These are phyloP conservation scores for Trichoderma breve DNA, from an alignment of 2,329 filamentous ascomycete species.

Conservation along the genomic window DNA sequence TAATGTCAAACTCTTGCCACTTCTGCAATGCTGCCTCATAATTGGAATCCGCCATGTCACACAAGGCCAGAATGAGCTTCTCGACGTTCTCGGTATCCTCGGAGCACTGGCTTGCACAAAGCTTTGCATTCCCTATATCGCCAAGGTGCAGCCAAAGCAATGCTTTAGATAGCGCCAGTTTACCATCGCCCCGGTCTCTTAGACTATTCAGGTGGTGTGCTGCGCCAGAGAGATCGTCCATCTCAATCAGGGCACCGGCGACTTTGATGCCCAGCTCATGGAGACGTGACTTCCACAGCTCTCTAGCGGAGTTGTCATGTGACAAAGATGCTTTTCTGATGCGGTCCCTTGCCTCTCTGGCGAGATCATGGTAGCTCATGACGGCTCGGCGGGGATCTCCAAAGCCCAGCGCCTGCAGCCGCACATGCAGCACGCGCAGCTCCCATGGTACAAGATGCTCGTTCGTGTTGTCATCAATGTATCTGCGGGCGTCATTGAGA, in stretches of 20 bases:
- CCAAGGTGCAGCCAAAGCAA: conserved; percentile 78
- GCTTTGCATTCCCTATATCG: conserved; percentile 65
- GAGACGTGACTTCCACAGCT: conserved; percentile 70
- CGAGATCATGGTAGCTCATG: conserved; percentile 88
- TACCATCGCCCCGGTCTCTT: conserved; percentile 37
- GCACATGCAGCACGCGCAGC: conserved; percentile 76
- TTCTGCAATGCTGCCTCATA: conserved; percentile 61
- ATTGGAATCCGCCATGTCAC: conserved; percentile 74
- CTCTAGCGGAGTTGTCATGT: conserved; percentile 53
- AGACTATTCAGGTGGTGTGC: conserved; percentile 68
- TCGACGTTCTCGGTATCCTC: conserved; percentile 37
- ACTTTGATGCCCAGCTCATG: conserved; percentile 70
- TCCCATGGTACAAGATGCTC: conserved; percentile 81
- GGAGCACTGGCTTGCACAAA: conserved; percentile 43
- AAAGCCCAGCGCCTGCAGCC: conserved; percentile 82
- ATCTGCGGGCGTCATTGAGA: conserved; percentile 55
- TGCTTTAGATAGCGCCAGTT: conserved; percentile 51
- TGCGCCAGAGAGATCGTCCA: conserved; percentile 83
- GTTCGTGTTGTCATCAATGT: conserved; percentile 52
- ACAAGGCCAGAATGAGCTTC: conserved; percentile 62
- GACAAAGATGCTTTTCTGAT: conserved; percentile 47
- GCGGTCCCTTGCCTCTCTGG: conserved; percentile 67
- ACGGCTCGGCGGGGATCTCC: conserved; percentile 80
- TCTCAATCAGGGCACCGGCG: conserved; percentile 69
- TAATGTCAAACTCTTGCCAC: conserved; percentile 55